Percentiles rank a stretch among this genome's conserved stretches.
These are phyloP conservation scores for Dunaliella primolecta DNA, from an alignment of 139 green algal genomes.

Conservation along the genomic window DNA sequence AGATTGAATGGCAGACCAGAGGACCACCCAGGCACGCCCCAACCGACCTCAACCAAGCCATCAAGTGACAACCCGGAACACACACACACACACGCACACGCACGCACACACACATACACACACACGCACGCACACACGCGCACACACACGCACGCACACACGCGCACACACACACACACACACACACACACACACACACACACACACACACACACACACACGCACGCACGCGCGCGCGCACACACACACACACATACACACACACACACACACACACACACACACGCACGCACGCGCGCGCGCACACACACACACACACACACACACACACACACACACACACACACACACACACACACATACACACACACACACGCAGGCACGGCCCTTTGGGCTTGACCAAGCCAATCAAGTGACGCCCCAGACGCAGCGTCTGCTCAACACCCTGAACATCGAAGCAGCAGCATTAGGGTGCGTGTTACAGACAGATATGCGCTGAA, in stretches of 20 bases:
- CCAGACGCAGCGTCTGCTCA: not conserved
- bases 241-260: not conserved
- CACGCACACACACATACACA: too few species aligned
- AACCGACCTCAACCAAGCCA: too few species aligned
- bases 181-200: too few species aligned
- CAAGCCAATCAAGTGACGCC: not conserved
- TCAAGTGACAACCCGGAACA: too few species aligned
- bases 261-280: slow-evolving; percentile 7
- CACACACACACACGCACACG: too few species aligned
- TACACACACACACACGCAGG: not conserved
- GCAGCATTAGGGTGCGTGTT: not conserved
- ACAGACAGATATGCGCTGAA: too few species aligned
- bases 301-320: slow-evolving; percentile 18
- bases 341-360: not conserved
- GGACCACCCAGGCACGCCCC: too few species aligned
- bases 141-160: too few species aligned
- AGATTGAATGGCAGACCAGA: too few species aligned
- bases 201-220: too few species aligned
- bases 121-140: too few species aligned
- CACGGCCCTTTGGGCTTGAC: not conserved
- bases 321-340: slow-evolving; percentile 18
- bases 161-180: too few species aligned
- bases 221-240: not conserved
- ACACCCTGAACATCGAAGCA: not conserved
- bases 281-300: slow-evolving; percentile 4